Evolutionary conservation across 257 asterid genomes (phyloP).

Genomic region (Solanum appendiculatum): DNA sequence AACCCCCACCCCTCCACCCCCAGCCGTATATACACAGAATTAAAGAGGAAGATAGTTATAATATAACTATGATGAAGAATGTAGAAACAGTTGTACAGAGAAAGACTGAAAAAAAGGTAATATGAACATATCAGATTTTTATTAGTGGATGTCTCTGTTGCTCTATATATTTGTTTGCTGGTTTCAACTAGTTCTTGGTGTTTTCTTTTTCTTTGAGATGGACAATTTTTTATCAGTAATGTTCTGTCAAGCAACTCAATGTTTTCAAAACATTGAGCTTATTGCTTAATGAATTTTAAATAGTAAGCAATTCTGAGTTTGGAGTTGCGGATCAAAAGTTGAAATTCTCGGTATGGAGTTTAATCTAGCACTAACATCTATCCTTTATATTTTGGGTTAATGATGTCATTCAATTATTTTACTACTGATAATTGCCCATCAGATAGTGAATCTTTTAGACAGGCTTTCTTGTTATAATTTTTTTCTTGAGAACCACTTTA

Average conservation of each 20-base stretch:
- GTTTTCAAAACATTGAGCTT: background rate
- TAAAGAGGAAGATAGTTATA: background rate
- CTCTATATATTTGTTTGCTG: background rate
- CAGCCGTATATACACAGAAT: background rate
- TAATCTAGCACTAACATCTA: background rate
- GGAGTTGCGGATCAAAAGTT: background rate
- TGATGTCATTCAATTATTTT: background rate
- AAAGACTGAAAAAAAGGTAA: background rate
- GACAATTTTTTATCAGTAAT: background rate
- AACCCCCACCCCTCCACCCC: background rate
- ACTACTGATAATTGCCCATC: background rate
- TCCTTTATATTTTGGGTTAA: background rate
- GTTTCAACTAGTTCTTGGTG: background rate
- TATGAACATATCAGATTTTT: background rate
- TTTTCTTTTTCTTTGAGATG: background rate
- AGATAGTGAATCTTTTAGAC: background rate
- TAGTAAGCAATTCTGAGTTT: background rate
- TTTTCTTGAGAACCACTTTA: background rate
- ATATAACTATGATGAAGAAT: background rate
- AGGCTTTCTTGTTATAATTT: background rate
- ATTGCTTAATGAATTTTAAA: background rate
- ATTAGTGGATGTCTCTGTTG: background rate
- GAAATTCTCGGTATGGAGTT: background rate
- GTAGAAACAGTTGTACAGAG: background rate
- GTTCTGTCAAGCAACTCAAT: background rate